phyloP scores from a whole-genome alignment of 139 green algal genomes.

The Chlorella sp. region DNA sequence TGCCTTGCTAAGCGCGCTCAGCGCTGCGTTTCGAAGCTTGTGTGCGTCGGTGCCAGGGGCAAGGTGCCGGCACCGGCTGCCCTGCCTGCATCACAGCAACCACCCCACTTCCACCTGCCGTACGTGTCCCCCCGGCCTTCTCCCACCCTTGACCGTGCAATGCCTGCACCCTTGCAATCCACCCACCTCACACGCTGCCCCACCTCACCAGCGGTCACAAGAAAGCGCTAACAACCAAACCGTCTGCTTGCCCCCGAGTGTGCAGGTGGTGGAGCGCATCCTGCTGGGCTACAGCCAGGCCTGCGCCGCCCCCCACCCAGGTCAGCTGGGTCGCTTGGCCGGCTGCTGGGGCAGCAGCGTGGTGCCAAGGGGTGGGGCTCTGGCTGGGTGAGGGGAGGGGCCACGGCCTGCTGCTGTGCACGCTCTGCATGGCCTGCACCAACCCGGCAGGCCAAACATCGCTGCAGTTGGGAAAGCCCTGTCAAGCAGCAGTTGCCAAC shows the following conservation, averaged over 20 bases:
- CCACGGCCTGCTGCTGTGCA: background rate
- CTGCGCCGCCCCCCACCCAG: constrained; percentile 17
- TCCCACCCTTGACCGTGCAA: too few relatives aligned
- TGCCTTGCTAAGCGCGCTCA: too few relatives aligned
- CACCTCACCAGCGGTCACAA: too few relatives aligned
- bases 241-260: background rate
- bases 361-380: too few relatives aligned
- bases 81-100: background rate
- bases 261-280: constrained; percentile 30
- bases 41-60: constrained; percentile 6
- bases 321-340: background rate
- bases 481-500: background rate
- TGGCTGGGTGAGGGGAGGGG: background rate
- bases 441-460: background rate
- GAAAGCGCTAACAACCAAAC: too few relatives aligned
- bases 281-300: constrained; percentile 19
- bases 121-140: too few relatives aligned
- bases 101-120: background rate
- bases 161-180: background rate
- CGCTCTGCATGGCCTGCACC: background rate
- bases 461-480: background rate
- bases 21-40: background rate
- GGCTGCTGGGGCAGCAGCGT: background rate
- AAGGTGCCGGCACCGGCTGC: background rate
- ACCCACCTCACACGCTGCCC: background rate